Base-by-base conservation (phyloP, 2,329 filamentous ascomycete species). In the Ceratocystis colombiana region DNA sequence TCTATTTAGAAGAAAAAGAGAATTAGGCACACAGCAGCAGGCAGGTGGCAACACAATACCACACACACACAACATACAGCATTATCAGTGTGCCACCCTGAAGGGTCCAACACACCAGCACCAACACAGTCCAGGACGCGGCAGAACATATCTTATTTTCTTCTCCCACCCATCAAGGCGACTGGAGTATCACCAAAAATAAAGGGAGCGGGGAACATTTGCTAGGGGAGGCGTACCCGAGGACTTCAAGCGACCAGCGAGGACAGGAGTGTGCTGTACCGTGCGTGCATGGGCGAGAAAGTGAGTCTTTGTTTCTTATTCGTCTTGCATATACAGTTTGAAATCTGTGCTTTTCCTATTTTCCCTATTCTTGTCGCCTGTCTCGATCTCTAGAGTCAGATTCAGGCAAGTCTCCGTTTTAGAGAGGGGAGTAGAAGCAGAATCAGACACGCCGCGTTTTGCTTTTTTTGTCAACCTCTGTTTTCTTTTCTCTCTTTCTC, bases 331-430 rank as follows among this genome's bases (percentile, higher is more conserved):
- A 33, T 33, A 30, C 53, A 59, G 53, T 59, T 59, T 59, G 53
- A 37, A 59, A 33, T 59, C 28, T 30, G 25, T 33, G 17, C 25
- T 59, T 33, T 59, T 37, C 53, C 53, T 59, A 53, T 59, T 57
- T 33, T 59, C 28, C 53, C 53, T 59, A 59, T 12, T 59, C 53
- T 59, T 59, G 53, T 59, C 53, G 53, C 28, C 53, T 59, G 53
- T 59, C 53, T 59, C 53, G 53, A 59, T 59, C 53, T 59, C 22
- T 8, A 59, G 53, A 59, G 53, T 59, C 53, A 59, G 53, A 59
- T 30, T 59, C 53, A 59, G 53, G 53, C 28, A 59, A 30, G 25
- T 33, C 53, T 59, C 53, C 53, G 28, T 59, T 59, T 25, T 17
- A 33, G 25, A 57, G 22, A 25, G 33, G 53, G 53, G 12, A 55